These are phyloP conservation scores for Dictyostelium purpureum DNA, from an alignment of 78 protist species.

Conservation along the genomic window DNA sequence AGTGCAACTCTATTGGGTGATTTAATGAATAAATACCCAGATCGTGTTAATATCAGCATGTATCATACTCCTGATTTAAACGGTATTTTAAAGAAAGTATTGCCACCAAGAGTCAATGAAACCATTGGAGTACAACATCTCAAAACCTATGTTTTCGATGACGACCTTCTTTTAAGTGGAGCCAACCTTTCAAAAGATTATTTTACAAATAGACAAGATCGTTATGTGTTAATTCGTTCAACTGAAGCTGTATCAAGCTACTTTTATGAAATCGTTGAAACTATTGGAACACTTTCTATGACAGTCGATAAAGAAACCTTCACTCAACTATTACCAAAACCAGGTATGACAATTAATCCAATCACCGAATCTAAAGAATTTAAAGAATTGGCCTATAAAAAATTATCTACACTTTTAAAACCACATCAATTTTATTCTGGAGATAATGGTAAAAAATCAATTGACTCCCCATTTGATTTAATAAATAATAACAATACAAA, in stretches of 20 bases:
- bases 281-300: slow-evolving; percentile 11
- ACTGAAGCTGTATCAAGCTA: slow-evolving; percentile 1
- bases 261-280: slow-evolving; percentile 8
- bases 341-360: slow-evolving; percentile 22
- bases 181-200: slow-evolving; percentile 82
- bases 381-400: slow-evolving; percentile 5
- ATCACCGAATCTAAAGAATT: slow-evolving; percentile 22
- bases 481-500: neutral
- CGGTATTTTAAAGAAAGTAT: slow-evolving; percentile 18
- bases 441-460: neutral
- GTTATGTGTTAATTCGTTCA: slow-evolving; percentile 28
- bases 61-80: slow-evolving; percentile 68
- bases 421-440: neutral
- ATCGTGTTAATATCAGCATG: slow-evolving; percentile 14
- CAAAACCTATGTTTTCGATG: slow-evolving; percentile 81
- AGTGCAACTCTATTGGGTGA: slow-evolving; percentile 10
- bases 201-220: slow-evolving; percentile 84
- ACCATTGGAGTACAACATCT: slow-evolving; percentile 81
- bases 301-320: neutral
- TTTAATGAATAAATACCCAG: neutral
- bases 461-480: neutral
- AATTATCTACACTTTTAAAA: slow-evolving; percentile 12
- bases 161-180: slow-evolving; percentile 78
- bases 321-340: neutral
- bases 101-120: slow-evolving; percentile 76